phyloP scores from a whole-genome alignment of 1,139 yeast species.

The Blastobotrys buckinghamii region DNA sequence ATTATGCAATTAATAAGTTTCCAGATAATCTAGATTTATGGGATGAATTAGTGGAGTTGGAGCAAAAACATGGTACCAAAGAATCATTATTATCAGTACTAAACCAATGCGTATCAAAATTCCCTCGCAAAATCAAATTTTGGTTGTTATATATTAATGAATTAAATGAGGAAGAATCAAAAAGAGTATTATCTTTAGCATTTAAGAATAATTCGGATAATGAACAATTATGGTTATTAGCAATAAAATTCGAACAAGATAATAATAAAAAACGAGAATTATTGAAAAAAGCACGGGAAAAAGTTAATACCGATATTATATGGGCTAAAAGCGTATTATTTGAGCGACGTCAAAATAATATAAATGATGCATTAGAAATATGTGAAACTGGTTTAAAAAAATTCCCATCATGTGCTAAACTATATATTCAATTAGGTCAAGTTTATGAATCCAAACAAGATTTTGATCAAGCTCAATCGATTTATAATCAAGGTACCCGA shows the following conservation, averaged over 20 bases:
- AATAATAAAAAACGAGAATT: constrained; percentile 40
- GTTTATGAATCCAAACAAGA: constrained; percentile 36
- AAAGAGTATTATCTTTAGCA: constrained; percentile 47
- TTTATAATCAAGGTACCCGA: constrained; percentile 46
- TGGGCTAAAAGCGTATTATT: constrained; percentile 63
- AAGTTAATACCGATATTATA: constrained; percentile 39
- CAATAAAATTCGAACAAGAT: constrained; percentile 54
- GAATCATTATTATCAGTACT: constrained; percentile 44
- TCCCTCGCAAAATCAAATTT: constrained; percentile 47
- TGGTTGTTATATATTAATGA: constrained; percentile 72
- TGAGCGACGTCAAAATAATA: constrained; percentile 36
- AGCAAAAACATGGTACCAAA: constrained; percentile 35
- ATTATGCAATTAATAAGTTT: constrained; percentile 40
- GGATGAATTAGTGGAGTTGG: constrained; percentile 46
- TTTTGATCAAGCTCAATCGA: constrained; percentile 42
- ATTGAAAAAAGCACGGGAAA: constrained; percentile 39
- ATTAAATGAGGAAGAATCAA: constrained; percentile 54
- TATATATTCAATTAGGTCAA: constrained; percentile 58
- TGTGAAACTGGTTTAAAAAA: constrained; percentile 42
- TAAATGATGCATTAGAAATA: constrained; percentile 37
- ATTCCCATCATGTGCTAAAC: constrained; percentile 45
- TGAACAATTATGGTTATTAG: constrained; percentile 65
- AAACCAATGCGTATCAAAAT: constrained; percentile 43
- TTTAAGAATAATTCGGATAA: constrained; percentile 39
- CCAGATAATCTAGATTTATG: constrained; percentile 52